A percentile compares a stretch with the other conserved stretches of the same genome.
Conservation (phyloP, 345 rosid genomes). For the Capsella bursapastoris region DNA sequence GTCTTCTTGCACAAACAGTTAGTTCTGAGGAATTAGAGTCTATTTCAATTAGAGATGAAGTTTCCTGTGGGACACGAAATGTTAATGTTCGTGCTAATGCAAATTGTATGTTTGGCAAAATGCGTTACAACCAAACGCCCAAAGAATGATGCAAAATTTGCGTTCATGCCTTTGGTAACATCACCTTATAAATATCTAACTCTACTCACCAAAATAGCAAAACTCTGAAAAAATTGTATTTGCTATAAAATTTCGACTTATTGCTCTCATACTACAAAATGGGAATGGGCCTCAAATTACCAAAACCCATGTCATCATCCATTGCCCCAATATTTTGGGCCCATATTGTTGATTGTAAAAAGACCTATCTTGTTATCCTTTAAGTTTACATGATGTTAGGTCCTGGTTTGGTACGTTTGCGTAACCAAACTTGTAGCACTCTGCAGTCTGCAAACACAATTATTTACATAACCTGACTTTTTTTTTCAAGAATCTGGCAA, state of each 20-base stretch:
- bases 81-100: slow-evolving; percentile 26
- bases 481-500: neutral
- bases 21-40: neutral
- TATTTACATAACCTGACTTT: neutral
- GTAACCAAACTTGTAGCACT: neutral
- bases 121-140: slow-evolving; percentile 3
- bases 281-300: too few species aligned
- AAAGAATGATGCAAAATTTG: slow-evolving; percentile 23
- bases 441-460: neutral
- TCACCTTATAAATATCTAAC: neutral
- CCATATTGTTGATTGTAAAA: too few species aligned
- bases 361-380: neutral
- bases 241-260: too few species aligned
- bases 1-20: slow-evolving; percentile 17
- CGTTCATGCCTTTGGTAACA: slow-evolving; percentile 38
- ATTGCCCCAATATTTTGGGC: too few species aligned
- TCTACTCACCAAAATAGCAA: too few species aligned
- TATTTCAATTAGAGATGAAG: slow-evolving; percentile 9
- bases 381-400: neutral
- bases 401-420: neutral
- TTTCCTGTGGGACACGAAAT: slow-evolving; percentile 20
- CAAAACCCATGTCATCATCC: too few species aligned
- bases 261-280: too few species aligned
- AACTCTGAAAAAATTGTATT: too few species aligned
- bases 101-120: slow-evolving; percentile 29